Conservation (phyloP, 129 eudicot species). For the Tagetes patula region DNA sequence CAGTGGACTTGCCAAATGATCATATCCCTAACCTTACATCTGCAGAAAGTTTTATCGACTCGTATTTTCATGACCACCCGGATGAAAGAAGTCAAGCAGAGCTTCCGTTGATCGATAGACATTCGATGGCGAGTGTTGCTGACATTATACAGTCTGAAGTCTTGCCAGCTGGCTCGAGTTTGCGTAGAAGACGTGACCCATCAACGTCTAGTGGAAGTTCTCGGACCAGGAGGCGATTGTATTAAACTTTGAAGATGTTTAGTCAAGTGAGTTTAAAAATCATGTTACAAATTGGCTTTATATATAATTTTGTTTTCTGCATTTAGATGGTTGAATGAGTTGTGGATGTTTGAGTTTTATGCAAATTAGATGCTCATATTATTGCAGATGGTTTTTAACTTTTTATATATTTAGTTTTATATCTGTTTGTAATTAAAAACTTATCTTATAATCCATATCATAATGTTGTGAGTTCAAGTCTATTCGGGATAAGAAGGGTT, state of each 20-base stretch:
- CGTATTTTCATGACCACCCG: constrained; percentile 45
- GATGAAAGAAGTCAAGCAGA: constrained; percentile 51
- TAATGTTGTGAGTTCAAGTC: too few species aligned
- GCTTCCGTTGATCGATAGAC: constrained; percentile 57
- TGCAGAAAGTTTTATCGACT: constrained; percentile 60
- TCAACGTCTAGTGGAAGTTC: constrained; percentile 72
- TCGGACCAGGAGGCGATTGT: constrained; percentile 72
- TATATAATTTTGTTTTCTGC: constrained; percentile 20
- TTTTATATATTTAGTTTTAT: too few species aligned
- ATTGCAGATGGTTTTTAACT: too few species aligned
- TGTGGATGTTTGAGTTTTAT: not conserved
- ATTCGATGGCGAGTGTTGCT: constrained; percentile 86
- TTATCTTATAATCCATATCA: too few species aligned
- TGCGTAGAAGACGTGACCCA: constrained; percentile 65
- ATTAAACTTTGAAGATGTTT: constrained; percentile 23
- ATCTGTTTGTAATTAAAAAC: constrained; percentile 7
- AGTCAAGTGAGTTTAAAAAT: constrained; percentile 9
- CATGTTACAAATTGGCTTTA: constrained; percentile 7
- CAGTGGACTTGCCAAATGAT: constrained; percentile 46
- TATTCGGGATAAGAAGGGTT: too few species aligned
- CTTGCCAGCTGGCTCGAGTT: constrained; percentile 48
- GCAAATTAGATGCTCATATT: constrained; percentile 11
- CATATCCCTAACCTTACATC: constrained; percentile 47
- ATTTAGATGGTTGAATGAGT: constrained; percentile 21
- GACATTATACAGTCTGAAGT: constrained; percentile 81